Conservation (phyloP, 768 basidiomycete species). For the Suillus luteus region DNA sequence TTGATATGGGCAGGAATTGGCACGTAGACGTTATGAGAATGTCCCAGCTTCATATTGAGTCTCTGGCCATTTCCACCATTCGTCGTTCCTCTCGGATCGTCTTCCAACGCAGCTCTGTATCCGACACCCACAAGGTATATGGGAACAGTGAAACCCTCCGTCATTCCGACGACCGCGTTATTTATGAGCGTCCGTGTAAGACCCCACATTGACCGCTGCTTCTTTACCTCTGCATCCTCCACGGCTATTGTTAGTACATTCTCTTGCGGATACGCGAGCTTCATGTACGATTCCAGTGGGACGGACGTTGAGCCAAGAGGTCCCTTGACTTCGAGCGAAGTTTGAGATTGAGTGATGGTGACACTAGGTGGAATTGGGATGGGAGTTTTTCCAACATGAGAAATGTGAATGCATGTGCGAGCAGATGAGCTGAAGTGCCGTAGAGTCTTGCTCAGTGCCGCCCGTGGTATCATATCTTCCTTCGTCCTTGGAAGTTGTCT, state of each 20-base stretch:
- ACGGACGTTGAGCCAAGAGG: slow-evolving; percentile 55
- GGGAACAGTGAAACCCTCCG: slow-evolving; percentile 81
- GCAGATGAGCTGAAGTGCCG: slow-evolving; percentile 54
- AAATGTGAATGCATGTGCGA: slow-evolving; percentile 48
- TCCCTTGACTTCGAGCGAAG: slow-evolving; percentile 55
- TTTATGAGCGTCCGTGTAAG: slow-evolving; percentile 85
- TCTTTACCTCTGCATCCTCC: slow-evolving; percentile 65
- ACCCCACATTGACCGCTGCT: slow-evolving; percentile 94
- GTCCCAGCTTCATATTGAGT: slow-evolving; percentile 91
- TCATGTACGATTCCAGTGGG: slow-evolving; percentile 49
- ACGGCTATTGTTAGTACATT: slow-evolving; percentile 40
- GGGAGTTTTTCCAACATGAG: slow-evolving; percentile 63
- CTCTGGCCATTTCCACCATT: slow-evolving; percentile 63
- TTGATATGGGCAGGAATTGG: slow-evolving; percentile 82
- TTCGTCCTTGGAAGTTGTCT: neutral
- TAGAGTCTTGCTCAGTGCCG: slow-evolving; percentile 23
- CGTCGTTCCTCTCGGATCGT: slow-evolving; percentile 63
- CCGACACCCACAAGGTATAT: slow-evolving; percentile 94
- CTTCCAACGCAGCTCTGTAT: slow-evolving; percentile 86
- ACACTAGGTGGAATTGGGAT: slow-evolving; percentile 56
- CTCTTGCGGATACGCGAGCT: slow-evolving; percentile 36
- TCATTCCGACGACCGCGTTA: slow-evolving; percentile 90
- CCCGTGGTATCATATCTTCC: slow-evolving; percentile 20
- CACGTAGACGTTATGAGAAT: slow-evolving; percentile 83
- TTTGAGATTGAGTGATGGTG: slow-evolving; percentile 37